Evolutionary conservation across 345 rosid genomes (phyloP), one percentile per base, ranked within the genome.

Genomic region (Salix brachista): DNA sequence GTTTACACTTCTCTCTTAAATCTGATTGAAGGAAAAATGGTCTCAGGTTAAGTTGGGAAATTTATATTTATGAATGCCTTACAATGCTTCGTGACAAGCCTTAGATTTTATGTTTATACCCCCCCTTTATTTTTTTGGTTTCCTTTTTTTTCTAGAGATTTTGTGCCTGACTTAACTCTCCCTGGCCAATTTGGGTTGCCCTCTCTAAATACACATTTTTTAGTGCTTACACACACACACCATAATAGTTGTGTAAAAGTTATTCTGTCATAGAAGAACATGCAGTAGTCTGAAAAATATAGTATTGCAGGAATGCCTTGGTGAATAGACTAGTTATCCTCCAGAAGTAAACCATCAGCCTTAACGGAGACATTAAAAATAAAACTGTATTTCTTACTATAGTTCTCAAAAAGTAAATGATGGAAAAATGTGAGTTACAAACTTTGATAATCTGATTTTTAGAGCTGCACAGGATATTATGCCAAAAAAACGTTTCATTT

Each of bases 1-100:
- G 99, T 96, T 76, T 26, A 54, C 32, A 50, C 13, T 61, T 48
- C 70, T 74, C 61, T 23, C 32, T 44, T 28, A 52, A 50, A 71
- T 52, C 25, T 32, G 6, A 30, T 30, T 17, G 21, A 70, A 46
- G n/a, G 42, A 14, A 39, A 25, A 69, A 69, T 58, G 5, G 14
- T n/a, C 4, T n/a, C 62, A n/a, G 62, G 62, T 58, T n/a, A n/a
- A 5, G 25, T 58, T 58, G 28, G 23, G 62, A 46, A 46, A 56
- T n/a, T 1, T n/a, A 8, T 56, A 9, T 56, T 1, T 11, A n/a
- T 23, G 13, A 56, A 56, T 56, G 26, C 62, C 62, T 56, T n/a
- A 8, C 62, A 21, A 56, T 21, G 62, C 62, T n/a, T 56, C n/a
- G 4, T 13, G n/a, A n/a, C 14, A 56, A 56, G 14, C 13, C 28